These are phyloP conservation scores for Gossypium stocksii DNA, from an alignment of 345 rosid species.

Conservation along the genomic window DNA sequence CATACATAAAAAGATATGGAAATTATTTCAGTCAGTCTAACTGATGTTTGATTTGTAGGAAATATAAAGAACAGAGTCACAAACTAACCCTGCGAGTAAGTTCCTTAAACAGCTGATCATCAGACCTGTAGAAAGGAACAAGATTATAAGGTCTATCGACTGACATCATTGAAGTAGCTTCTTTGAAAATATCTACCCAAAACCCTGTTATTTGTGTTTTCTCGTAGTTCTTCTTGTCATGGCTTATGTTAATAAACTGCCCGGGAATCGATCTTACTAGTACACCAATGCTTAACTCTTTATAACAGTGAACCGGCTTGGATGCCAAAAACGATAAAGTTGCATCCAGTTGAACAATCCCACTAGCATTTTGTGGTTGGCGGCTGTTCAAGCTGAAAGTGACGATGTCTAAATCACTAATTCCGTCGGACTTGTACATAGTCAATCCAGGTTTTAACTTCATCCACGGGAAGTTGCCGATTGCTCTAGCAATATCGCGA, in stretches of 20 bases:
- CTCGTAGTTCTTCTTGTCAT: background rate
- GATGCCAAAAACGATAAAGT: background rate
- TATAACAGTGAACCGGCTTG: background rate
- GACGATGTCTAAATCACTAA: background rate
- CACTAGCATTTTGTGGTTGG: background rate
- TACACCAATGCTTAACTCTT: background rate
- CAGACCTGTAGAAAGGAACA: background rate
- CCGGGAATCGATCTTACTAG: background rate
- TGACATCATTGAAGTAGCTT: background rate
- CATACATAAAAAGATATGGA: background rate
- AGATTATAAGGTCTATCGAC: background rate
- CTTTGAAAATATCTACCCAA: slow-evolving; percentile 7
- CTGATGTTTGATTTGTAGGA: background rate
- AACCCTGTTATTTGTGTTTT: slow-evolving; percentile 7
- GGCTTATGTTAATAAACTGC: background rate
- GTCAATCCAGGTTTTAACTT: background rate
- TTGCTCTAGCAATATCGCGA: background rate
- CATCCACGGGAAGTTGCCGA: background rate
- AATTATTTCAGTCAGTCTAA: background rate
- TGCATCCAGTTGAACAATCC: slow-evolving; percentile 7
- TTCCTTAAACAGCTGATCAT: background rate
- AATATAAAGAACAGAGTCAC: slow-evolving; percentile 1
- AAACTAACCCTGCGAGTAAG: background rate
- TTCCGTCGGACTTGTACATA: too few species aligned
- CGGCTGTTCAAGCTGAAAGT: background rate